Evolutionary conservation across 805 yeast genomes (phyloP), one percentile per base, ranked within the genome.

Genomic region (Clavispora carvajalis): DNA sequence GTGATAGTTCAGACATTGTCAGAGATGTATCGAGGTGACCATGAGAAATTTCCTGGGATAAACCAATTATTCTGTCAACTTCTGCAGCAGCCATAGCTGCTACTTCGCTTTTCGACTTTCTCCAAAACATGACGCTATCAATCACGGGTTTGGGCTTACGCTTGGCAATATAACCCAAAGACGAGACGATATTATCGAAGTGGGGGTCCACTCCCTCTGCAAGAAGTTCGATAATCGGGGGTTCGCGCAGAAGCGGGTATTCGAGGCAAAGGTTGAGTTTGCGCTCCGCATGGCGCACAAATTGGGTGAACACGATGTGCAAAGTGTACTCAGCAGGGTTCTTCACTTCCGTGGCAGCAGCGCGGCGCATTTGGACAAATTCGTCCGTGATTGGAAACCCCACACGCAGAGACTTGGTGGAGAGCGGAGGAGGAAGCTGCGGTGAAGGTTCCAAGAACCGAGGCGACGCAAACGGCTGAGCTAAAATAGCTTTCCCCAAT

Each of bases 111-210:
- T 93, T 93, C 2, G 91, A 79, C 58, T 91, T 87, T 45, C 98
- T 75, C 99, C 99, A 93, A 58, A 86, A 90, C 98, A 93, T 90
- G 44, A 93, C 95, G 6, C 95, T 88, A 60, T 93, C 99, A 24
- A 95, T 89, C 1, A 93, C 96, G 0, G 96, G 95, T 55, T 88
- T 90, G 0, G 98, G 97, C 49, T 88, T 86, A 19, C 82, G 73
- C 41, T 88, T 74, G 1, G 99, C 95, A 28, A 93, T 86, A 58
- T 86, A 86, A 7, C 99, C 99, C 40, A 93, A 65, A 0, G 96
- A 85, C 12, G 79, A 79, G 16, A 95, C 77, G 38, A 89, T 85
- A 53, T 85, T 79, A 61, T 93, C 99, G 57, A 93, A 91, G 16
- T 76, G 77, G 0, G 85, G 81, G 54, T 93, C 98, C 1, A 77